Conservation (phyloP, 2,329 filamentous ascomycete genomes). For the Arthrobotrys entomopaga region DNA sequence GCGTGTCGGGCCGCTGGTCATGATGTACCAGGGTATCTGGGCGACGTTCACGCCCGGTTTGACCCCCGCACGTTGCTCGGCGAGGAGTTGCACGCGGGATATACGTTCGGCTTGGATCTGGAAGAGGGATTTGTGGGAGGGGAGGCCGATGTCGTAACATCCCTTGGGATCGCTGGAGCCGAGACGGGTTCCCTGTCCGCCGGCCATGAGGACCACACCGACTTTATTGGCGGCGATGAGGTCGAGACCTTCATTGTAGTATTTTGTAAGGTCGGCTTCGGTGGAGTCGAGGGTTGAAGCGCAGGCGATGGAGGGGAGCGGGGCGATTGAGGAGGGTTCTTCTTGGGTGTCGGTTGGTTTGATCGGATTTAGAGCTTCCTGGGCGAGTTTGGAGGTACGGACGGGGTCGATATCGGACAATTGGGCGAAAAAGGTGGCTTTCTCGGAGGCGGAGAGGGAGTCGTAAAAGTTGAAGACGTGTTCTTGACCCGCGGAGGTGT, state of each 20-base stretch:
- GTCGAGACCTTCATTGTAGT: constrained; percentile 78
- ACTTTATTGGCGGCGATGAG: constrained; percentile 76
- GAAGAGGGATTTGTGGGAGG: constrained; percentile 93
- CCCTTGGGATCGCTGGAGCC: constrained; percentile 97
- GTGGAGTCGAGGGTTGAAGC: constrained; percentile 93
- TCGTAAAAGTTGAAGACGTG: constrained; percentile 92
- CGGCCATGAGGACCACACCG: constrained; percentile 93
- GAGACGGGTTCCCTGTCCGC: constrained; percentile 92
- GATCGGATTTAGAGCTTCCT: constrained; percentile 79
- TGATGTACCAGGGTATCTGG: constrained; percentile 96
- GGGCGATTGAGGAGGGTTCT: constrained; percentile 77
- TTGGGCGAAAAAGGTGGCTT: constrained; percentile 82
- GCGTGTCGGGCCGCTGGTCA: constrained; percentile 96
- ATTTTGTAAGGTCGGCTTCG: constrained; percentile 78
- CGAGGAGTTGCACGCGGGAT: constrained; percentile 81
- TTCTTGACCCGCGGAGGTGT: constrained; percentile 77
- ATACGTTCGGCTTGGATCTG: constrained; percentile 98
- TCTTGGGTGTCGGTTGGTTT: constrained; percentile 60
- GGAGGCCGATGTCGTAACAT: constrained; percentile 94
- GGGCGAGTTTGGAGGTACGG: constrained; percentile 73
- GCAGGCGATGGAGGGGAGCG: constrained; percentile 83
- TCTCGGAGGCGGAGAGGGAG: constrained; percentile 76
- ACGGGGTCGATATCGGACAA: constrained; percentile 82
- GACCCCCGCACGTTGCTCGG: constrained; percentile 70
- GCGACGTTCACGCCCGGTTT: constrained; percentile 65